Evolutionary conservation across 768 basidiomycete species (phyloP).

Genomic region (Amanita pallidorosea): DNA sequence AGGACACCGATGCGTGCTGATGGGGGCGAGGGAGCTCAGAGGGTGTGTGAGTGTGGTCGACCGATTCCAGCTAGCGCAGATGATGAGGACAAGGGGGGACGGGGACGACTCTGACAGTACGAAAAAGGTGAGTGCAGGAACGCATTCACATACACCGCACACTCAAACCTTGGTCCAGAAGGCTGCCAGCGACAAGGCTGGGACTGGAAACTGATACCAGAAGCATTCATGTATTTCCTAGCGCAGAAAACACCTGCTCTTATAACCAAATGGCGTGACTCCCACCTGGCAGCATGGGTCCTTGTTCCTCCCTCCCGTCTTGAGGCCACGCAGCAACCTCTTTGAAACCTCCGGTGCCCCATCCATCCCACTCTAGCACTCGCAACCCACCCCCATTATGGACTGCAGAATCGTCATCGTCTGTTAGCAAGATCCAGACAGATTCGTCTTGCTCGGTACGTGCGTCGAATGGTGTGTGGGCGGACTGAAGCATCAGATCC

Average conservation of each 20-base stretch:
- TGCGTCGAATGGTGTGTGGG: not conserved
- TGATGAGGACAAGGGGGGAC: not conserved
- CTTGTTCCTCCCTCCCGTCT: slow-evolving; percentile 5
- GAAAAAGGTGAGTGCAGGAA: not conserved
- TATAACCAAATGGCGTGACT: slow-evolving; percentile 43
- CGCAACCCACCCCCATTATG: slow-evolving; percentile 26
- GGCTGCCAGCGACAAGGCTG: no score
- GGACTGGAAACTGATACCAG: no score
- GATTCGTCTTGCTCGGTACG: slow-evolving; percentile 14
- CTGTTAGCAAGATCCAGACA: slow-evolving; percentile 39
- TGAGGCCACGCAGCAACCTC: slow-evolving; percentile 33
- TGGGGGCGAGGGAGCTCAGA: not conserved
- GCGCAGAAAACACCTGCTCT: not conserved
- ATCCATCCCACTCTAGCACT: slow-evolving; percentile 41
- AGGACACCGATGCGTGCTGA: not conserved
- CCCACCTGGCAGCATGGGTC: slow-evolving; percentile 26
- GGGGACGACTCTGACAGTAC: not conserved
- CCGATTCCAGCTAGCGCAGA: not conserved
- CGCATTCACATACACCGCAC: no score
- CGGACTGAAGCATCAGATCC: not conserved
- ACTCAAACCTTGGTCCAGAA: no score
- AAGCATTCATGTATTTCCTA: no score
- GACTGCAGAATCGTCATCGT: slow-evolving; percentile 28
- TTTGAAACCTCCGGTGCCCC: slow-evolving; percentile 25
- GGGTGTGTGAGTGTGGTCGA: not conserved